These are phyloP conservation scores for Leishmania major DNA, from an alignment of 208 protist genomes.

Conservation along the genomic window DNA sequence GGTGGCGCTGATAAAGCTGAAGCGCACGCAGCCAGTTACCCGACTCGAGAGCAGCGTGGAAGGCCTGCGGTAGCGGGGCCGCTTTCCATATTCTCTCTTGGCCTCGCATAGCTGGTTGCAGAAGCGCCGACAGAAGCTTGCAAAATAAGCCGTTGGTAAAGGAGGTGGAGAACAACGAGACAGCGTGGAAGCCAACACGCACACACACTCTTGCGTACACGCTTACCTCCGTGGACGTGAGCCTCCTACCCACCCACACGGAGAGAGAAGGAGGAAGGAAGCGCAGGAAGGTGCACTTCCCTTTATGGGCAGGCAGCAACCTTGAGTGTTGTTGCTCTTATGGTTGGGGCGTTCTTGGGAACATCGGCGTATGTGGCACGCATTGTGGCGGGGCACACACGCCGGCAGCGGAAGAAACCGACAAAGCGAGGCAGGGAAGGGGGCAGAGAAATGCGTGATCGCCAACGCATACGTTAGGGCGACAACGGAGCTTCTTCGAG, in stretches of 20 bases:
- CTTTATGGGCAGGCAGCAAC: background rate
- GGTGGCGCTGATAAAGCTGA: conserved; percentile 81
- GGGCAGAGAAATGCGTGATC: background rate
- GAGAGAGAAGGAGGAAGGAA: background rate
- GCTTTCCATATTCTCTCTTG: conserved; percentile 80
- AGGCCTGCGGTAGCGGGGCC: conserved; percentile 76
- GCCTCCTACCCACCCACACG: background rate
- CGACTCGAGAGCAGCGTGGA: conserved; percentile 76
- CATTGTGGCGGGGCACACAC: background rate
- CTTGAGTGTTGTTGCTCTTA: background rate
- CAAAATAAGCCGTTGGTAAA: background rate
- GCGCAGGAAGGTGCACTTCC: background rate
- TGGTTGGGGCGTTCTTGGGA: background rate
- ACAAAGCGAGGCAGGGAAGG: conserved; percentile 6
- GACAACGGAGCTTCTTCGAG: background rate
- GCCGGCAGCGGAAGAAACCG: background rate
- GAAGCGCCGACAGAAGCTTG: background rate
- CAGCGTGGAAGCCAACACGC: background rate
- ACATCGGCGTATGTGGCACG: background rate
- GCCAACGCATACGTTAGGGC: background rate
- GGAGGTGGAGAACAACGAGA: background rate
- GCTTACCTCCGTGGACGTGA: background rate
- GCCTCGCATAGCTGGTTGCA: background rate
- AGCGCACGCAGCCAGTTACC: conserved; percentile 85
- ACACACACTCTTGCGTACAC: background rate